Conservation (phyloP, 176 grass and related monocot species). For the Carex cristatella region DNA sequence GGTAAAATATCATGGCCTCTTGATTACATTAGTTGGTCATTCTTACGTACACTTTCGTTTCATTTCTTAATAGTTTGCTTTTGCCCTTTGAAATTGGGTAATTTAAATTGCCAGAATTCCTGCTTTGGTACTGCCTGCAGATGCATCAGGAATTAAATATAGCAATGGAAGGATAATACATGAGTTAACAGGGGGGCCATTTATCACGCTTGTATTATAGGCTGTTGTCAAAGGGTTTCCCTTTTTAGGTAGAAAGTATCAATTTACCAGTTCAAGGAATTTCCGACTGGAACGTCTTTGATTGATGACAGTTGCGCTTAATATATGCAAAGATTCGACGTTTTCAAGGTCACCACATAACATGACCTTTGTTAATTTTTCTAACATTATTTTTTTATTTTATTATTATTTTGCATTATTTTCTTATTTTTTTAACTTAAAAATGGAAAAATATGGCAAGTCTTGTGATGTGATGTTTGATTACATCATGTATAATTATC, state of each 20-base stretch:
- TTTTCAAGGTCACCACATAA: no score
- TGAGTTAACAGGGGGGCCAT: background rate
- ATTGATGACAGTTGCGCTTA: background rate
- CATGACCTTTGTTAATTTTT: no score
- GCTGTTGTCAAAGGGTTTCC: background rate
- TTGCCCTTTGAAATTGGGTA: background rate
- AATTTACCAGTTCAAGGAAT: background rate
- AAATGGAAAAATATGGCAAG: no score
- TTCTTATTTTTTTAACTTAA: no score
- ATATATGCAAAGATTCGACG: no score
- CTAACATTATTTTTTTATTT: no score
- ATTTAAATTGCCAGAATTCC: background rate
- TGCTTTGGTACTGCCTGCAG: background rate
- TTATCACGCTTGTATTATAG: background rate
- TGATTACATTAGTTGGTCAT: constrained; percentile 7
- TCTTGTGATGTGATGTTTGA: no score
- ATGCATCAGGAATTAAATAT: background rate
- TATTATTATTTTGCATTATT: no score
- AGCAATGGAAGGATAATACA: background rate
- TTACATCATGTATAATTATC: no score
- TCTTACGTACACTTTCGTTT: background rate
- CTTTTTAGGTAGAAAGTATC: background rate
- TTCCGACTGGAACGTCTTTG: background rate
- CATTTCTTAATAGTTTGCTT: background rate
- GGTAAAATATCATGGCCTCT: background rate